These are phyloP conservation scores for Alternaria longipes DNA, from an alignment of 2,329 filamentous ascomycete genomes.

Conservation along the genomic window DNA sequence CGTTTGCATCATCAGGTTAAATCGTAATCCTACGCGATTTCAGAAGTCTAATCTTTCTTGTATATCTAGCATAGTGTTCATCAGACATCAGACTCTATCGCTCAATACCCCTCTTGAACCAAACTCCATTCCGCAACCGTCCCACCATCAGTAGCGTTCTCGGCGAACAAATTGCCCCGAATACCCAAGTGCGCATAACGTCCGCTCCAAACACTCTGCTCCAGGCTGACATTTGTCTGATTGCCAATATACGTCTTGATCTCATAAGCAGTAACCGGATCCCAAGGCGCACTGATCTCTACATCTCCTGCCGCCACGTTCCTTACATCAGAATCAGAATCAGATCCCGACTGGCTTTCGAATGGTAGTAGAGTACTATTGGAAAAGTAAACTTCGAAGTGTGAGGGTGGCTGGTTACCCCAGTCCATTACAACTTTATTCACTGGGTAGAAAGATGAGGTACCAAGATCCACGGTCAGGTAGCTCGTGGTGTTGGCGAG, in stretches of 20 bases:
- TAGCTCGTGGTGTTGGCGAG: conserved; percentile 60
- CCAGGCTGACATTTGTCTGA: conserved; percentile 56
- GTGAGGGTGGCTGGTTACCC: conserved; percentile 64
- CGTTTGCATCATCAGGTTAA: neutral
- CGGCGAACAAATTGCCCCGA: conserved; percentile 55
- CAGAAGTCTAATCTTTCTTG: neutral
- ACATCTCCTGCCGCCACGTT: conserved; percentile 39
- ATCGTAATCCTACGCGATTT: neutral
- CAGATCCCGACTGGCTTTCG: neutral
- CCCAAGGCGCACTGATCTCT: conserved; percentile 54
- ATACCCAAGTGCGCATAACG: conserved; percentile 59
- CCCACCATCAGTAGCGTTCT: conserved; percentile 53
- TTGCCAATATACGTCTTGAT: conserved; percentile 56
- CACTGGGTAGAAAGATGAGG: conserved; percentile 52
- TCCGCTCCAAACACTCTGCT: conserved; percentile 53
- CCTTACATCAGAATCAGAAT: conserved; percentile 16
- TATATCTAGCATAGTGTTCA: neutral
- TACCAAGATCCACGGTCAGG: conserved; percentile 64
- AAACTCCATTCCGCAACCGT: conserved; percentile 64
- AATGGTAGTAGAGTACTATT: conserved; percentile 55
- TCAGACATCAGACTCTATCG: neutral
- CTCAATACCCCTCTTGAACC: conserved; percentile 29
- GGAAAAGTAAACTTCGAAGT: conserved; percentile 64
- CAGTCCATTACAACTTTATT: conserved; percentile 67
- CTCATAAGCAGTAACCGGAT: conserved; percentile 43